Evolutionary conservation across 2,329 filamentous ascomycete genomes (phyloP), one percentile per base, ranked within the genome.

Genomic region (Incumbomyces lentus): DNA sequence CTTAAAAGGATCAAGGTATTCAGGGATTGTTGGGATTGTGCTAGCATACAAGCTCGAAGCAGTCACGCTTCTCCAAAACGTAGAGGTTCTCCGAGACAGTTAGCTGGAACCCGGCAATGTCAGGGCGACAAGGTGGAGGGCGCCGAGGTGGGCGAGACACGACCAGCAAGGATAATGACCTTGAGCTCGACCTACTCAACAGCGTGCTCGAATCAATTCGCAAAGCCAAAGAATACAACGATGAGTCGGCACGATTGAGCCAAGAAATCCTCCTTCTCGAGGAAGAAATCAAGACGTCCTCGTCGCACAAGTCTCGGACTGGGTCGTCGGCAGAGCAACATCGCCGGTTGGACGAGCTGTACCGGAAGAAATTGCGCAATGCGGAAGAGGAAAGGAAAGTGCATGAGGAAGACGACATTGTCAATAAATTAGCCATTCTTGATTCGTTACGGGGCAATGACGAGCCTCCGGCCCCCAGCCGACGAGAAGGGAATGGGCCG

Each of bases 331-430:
- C 51, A 29, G 55, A 57, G 10, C 49, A 56, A 34, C 50, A 52
- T 33, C 48, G 46, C 34, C 62, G 68, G 42, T 62, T 73, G 16
- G 68, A 72, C 50, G 60, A 55, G 39, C 63, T 68, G 39, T 68
- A 71, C 50, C 65, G 70, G 38, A 67, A 70, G 49, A 64, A 68
- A 42, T 56, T 67, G 44, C 70, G 68, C 52, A 60, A 71, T 35
- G 67, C 68, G 40, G 70, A 73, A 49, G 67, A 71, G 36, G 70
- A 73, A 52, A 65, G 65, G 51, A 64, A 66, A 16, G 70, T 73
- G 30, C 62, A 72, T 41, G 69, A 72, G 47, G 70, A 70, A 12
- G 68, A 69, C 48, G 69, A 72, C 53, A 68, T 72, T 44, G 68
- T 72, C 55, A 72, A 70, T 53, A 72, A 72, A 49, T 51, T 73